Evolutionary conservation across 805 yeast species (phyloP).

Genomic region (Pichia ethanolica): DNA sequence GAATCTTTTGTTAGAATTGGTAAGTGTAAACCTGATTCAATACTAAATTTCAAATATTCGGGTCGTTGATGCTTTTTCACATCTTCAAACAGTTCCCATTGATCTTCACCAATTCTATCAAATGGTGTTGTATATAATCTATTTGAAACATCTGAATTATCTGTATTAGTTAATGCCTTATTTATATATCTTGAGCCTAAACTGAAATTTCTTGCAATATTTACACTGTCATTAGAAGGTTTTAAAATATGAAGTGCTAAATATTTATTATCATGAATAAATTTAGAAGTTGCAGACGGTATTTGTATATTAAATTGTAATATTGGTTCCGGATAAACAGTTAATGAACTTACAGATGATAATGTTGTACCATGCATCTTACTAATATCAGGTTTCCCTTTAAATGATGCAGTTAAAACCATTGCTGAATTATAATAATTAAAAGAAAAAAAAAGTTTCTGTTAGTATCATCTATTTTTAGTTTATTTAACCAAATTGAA

Average conservation of each 20-base stretch:
- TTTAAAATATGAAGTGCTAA: slow-evolving; percentile 74
- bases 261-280: slow-evolving; percentile 47
- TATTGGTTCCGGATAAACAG: slow-evolving; percentile 70
- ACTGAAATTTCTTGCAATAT: slow-evolving; percentile 59
- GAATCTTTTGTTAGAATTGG: slow-evolving; percentile 50
- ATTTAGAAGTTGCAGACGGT: slow-evolving; percentile 74
- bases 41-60: slow-evolving; percentile 6
- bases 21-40: slow-evolving; percentile 26
- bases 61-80: slow-evolving; percentile 10
- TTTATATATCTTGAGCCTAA: slow-evolving; percentile 45
- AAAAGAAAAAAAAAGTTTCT: slow-evolving; percentile 27
- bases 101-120: slow-evolving; percentile 29
- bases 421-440: slow-evolving; percentile 30
- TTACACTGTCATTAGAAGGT: slow-evolving; percentile 48
- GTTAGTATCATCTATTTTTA: slow-evolving; percentile 32
- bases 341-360: slow-evolving; percentile 77
- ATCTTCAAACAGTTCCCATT: slow-evolving; percentile 30
- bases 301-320: slow-evolving; percentile 79
- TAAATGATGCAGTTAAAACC: slow-evolving; percentile 46
- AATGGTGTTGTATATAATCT: slow-evolving; percentile 45
- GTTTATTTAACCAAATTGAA: slow-evolving; percentile 19
- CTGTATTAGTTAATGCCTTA: slow-evolving; percentile 19
- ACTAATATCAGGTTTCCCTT: slow-evolving; percentile 16
- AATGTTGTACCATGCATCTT: slow-evolving; percentile 69
- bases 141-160: slow-evolving; percentile 8